Percentiles rank a stretch among this genome's conserved stretches.
phyloP scores from a whole-genome alignment of 805 yeast species.

The Yarrowia bubula region DNA sequence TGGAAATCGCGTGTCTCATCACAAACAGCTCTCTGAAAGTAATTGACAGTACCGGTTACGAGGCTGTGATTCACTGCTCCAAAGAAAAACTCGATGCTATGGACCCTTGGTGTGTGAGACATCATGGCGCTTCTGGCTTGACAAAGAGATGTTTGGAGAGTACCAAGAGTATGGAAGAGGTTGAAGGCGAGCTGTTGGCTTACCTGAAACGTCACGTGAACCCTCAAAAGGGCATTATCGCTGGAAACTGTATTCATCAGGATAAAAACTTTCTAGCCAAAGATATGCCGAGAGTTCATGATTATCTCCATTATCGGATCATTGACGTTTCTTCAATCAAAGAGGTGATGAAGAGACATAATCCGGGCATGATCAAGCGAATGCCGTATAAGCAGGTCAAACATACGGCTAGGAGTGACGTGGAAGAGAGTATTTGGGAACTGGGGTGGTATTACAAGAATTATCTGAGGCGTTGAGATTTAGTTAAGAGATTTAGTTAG shows the following conservation, averaged over 20 bases:
- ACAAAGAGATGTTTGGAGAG: background rate
- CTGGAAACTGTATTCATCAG: background rate
- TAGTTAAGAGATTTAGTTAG: background rate
- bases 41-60: background rate
- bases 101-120: background rate
- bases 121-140: background rate
- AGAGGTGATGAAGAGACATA: background rate
- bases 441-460: background rate
- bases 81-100: background rate
- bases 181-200: background rate
- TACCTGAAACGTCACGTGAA: background rate
- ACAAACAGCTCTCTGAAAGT: background rate
- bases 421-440: background rate
- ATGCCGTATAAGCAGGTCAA: conserved; percentile 8
- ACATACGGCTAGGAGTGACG: background rate
- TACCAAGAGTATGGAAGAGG: background rate
- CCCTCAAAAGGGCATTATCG: background rate
- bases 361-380: background rate
- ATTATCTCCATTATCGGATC: background rate
- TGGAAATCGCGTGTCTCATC: background rate
- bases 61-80: background rate
- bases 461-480: background rate
- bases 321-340: background rate
- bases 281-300: background rate
- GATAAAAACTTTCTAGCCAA: background rate